These are phyloP conservation scores for Linderina pennispora DNA, from an alignment of 192 early-diverging fungal species.

Conservation along the genomic window DNA sequence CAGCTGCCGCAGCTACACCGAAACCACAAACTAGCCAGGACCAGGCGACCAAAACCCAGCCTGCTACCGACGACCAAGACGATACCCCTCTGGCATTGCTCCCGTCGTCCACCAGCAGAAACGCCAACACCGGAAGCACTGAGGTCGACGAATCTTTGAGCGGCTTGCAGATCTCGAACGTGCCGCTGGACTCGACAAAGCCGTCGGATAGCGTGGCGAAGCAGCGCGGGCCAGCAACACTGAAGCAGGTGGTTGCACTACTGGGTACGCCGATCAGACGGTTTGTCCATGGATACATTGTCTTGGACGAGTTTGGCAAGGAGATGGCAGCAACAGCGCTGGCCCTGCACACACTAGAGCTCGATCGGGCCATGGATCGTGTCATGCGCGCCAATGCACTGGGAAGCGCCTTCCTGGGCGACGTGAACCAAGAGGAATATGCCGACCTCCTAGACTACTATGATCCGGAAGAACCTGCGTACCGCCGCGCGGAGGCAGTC, in stretches of 20 bases:
- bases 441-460: conserved; percentile 37
- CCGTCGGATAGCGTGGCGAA: too few species aligned
- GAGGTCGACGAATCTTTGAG: too few species aligned
- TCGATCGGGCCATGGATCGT: conserved; percentile 19
- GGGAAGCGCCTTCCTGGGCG: neutral
- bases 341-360: conserved; percentile 43
- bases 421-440: conserved; percentile 13
- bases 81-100: neutral
- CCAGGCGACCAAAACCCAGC: neutral
- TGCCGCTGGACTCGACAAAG: too few species aligned
- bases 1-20: neutral
- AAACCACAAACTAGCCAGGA: neutral
- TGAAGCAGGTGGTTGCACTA: conserved; percentile 9
- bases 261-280: conserved; percentile 41
- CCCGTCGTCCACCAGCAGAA: neutral
- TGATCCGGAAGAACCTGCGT: conserved; percentile 30
- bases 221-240: neutral
- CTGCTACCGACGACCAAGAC: neutral
- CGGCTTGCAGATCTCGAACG: too few species aligned
- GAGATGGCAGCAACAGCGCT: conserved; percentile 54
- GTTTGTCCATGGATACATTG: conserved; percentile 55
- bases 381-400: neutral
- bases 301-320: conserved; percentile 59
- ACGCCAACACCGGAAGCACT: too few species aligned
- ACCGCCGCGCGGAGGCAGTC: conserved; percentile 5